phyloP scores from a whole-genome alignment of 306 rosid genomes.

The Albizia julibrissin region DNA sequence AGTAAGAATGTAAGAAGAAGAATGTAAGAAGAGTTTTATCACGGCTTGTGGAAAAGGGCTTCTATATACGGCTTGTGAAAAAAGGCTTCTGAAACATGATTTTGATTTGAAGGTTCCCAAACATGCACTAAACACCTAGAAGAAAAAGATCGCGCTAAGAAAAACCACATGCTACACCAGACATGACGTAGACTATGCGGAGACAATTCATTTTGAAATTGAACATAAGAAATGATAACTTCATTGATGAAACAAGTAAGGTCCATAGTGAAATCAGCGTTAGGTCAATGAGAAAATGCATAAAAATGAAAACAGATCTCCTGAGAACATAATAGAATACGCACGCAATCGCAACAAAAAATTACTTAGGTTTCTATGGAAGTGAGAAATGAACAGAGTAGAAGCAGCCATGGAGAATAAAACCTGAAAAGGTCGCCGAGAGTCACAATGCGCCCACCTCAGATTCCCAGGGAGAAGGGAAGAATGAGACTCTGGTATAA shows the following conservation, averaged over 20 bases:
- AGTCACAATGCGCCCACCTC: background rate
- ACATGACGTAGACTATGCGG: background rate
- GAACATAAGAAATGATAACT: background rate
- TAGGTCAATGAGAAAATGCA: slow-evolving; percentile 3
- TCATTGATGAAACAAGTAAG: background rate
- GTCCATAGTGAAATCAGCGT: background rate
- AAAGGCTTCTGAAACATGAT: too few species aligned
- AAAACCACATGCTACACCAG: background rate
- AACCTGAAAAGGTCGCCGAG: slow-evolving; percentile 46
- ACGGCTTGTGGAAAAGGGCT: too few species aligned
- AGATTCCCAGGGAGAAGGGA: background rate
- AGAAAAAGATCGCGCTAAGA: background rate
- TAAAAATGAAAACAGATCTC: slow-evolving; percentile 3
- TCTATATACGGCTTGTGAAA: too few species aligned
- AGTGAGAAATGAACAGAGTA: background rate
- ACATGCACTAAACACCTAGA: too few species aligned
- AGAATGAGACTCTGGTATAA: background rate
- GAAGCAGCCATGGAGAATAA: background rate
- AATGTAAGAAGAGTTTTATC: too few species aligned
- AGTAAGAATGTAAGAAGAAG: too few species aligned
- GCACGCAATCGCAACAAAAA: background rate
- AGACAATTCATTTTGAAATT: background rate
- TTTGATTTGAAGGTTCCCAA: too few species aligned
- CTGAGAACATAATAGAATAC: background rate
- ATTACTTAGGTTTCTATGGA: background rate